Base-by-base conservation (phyloP, 768 basidiomycete species). In the Leccinum obscurum region DNA sequence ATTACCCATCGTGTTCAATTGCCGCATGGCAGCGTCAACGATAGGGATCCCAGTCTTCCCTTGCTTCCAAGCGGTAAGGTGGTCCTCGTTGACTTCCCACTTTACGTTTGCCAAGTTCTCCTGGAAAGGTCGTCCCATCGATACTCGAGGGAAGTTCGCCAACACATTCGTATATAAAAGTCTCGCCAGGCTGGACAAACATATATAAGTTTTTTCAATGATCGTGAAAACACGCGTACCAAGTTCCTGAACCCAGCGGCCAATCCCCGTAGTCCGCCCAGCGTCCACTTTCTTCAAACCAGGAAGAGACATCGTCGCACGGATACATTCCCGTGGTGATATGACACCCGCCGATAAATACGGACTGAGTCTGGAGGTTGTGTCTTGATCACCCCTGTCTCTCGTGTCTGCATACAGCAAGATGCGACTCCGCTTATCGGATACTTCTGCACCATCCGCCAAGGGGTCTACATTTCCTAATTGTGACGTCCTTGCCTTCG, bases 21-120 rank as follows among this genome's bases (percentile, higher is more conserved):
- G 90, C 34, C 90, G 80, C 87, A 92, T 91, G 0, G 85, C 82
- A 9, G 89, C 93, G 65, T 98, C 95, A 3, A 97, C 90, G 54
- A 98, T 92, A 0, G 95, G 95, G 20, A 87, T 85, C 0, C 95
- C 95, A 0, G 95, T 97, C 71, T 71, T 85, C 0, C 95, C 95
- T 54, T 86, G 81, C 65, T 85, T 86, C 89, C 89, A 90, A 11
- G 84, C 84, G 59, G 81, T 74, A 4, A 88, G 75, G 56, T 80
- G 77, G 44, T 77, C 77, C 35, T 78, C 78, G 59, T 81, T 77
- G 66, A 81, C 77, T 81, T 90, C 87, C 88, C 90, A 92, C 22
- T 82, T 83, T 8, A 95, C 84, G 46, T 79, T 76, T 0, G 88
- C 85, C 66, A 85, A 90, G 68, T 88, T 95, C 72, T 93, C 90